A percentile compares a stretch with the other conserved stretches of the same genome.
These are phyloP conservation scores for Bolboschoenoplectus hybrid DNA, from an alignment of 202 grass and related monocot species.

Conservation along the genomic window DNA sequence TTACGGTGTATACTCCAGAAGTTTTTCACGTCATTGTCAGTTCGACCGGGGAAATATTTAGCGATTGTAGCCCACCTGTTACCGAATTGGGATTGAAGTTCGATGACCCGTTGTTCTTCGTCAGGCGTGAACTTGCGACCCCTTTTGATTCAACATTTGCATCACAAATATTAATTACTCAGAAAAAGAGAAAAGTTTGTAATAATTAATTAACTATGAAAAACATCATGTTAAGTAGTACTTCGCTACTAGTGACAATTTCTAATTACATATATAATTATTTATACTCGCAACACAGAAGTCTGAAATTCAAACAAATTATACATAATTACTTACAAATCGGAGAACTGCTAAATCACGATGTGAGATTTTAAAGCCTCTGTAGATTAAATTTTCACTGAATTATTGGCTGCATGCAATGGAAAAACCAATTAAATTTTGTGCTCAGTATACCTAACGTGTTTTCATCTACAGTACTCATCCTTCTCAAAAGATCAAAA, in stretches of 20 bases:
- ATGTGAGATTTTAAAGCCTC: not conserved
- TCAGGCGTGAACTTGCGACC: conserved; percentile 59
- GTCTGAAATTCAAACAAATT: not conserved
- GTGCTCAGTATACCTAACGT: not conserved
- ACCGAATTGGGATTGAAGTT: conserved; percentile 55
- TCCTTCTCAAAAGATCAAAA: not conserved
- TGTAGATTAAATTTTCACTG: not conserved
- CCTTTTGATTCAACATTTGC: conserved; percentile 40
- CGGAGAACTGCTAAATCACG: not conserved
- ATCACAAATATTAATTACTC: conserved; percentile 5
- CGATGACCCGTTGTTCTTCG: conserved; percentile 62
- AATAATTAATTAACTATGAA: not conserved
- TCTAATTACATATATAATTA: not conserved
- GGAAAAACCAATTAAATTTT: too few species aligned
- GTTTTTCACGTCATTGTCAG: conserved; percentile 88
- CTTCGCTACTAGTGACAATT: not conserved
- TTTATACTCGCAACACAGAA: not conserved
- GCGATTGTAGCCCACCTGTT: conserved; percentile 84
- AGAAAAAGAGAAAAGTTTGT: not conserved
- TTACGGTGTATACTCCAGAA: conserved; percentile 82
- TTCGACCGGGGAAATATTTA: conserved; percentile 58
- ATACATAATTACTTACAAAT: not conserved
- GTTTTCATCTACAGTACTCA: not conserved
- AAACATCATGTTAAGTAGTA: not conserved
- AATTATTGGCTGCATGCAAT: not conserved